These are phyloP conservation scores for Penicillium antarcticum DNA, from an alignment of 495 filamentous ascomycete genomes.

Conservation along the genomic window DNA sequence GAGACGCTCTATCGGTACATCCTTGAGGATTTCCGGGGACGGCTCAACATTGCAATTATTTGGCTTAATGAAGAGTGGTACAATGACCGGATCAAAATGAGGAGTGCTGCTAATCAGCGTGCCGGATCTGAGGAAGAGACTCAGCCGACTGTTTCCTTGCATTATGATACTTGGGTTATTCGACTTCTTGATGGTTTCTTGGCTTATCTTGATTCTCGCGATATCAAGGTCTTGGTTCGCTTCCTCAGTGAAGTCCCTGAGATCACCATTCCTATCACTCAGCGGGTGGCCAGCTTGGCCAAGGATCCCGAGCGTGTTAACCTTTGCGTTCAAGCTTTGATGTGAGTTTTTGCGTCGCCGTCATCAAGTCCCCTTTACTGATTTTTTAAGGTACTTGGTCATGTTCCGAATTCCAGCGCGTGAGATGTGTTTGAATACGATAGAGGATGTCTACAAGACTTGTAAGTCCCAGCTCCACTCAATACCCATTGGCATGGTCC, in stretches of 20 bases:
- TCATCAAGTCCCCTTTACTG: slow-evolving; percentile 3
- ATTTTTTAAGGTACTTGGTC: slow-evolving; percentile 62
- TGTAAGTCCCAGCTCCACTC: slow-evolving; percentile 24
- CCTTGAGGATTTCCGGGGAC: slow-evolving; percentile 81
- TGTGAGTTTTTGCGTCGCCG: slow-evolving; percentile 40
- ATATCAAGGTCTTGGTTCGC: slow-evolving; percentile 76
- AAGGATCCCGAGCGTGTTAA: slow-evolving; percentile 79
- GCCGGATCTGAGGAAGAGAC: slow-evolving; percentile 33
- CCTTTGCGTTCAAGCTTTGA: slow-evolving; percentile 57
- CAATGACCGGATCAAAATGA: slow-evolving; percentile 70
- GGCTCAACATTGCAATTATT: slow-evolving; percentile 80
- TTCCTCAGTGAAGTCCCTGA: slow-evolving; percentile 91
- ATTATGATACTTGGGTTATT: slow-evolving; percentile 79
- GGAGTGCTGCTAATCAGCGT: slow-evolving; percentile 33
- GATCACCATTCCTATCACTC: slow-evolving; percentile 64
- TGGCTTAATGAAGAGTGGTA: slow-evolving; percentile 99
- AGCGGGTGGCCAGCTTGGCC: slow-evolving; percentile 75
- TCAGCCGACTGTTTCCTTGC: slow-evolving; percentile 34
- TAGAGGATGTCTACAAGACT: slow-evolving; percentile 83
- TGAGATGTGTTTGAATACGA: slow-evolving; percentile 73
- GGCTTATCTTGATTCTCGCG: slow-evolving; percentile 79
- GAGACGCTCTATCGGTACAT: slow-evolving; percentile 79
- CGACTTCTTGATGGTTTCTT: slow-evolving; percentile 82
- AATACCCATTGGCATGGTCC: background rate
- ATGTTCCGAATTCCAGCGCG: slow-evolving; percentile 83